phyloP scores from a whole-genome alignment of 1,284 basidiomycete species.

The Microstroma glucosiphilum region DNA sequence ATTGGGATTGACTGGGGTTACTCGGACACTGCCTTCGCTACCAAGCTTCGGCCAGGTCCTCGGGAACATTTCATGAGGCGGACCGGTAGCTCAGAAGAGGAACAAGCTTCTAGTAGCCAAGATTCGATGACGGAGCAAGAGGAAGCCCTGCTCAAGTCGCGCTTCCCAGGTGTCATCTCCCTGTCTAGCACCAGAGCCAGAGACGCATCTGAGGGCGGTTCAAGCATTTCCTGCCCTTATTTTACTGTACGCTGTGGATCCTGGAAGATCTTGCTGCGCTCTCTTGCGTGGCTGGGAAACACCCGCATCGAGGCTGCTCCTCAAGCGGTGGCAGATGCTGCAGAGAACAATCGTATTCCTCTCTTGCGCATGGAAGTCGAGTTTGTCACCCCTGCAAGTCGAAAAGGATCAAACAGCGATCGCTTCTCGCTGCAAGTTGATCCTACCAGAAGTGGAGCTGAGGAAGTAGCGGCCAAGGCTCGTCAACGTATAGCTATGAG shows the following conservation, averaged over 20 bases:
- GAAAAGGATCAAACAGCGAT: background rate
- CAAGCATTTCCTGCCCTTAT: background rate
- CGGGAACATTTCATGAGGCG: conserved; percentile 5
- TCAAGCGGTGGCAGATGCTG: conserved; percentile 24
- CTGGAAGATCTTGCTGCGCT: conserved; percentile 35
- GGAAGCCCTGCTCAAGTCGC: conserved; percentile 10
- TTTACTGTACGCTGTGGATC: conserved; percentile 6
- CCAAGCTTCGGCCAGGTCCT: conserved; percentile 17
- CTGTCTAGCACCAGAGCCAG: conserved; percentile 11
- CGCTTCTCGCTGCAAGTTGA: conserved; percentile 14
- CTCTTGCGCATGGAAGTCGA: conserved; percentile 24
- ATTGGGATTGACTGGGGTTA: conserved; percentile 34
- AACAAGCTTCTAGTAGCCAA: background rate
- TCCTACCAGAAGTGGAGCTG: conserved; percentile 19
- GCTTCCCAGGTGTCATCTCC: conserved; percentile 24
- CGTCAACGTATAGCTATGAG: conserved; percentile 4
- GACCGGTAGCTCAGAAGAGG: too few relatives aligned
- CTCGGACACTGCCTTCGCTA: conserved; percentile 23
- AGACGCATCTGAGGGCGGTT: background rate
- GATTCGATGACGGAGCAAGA: background rate
- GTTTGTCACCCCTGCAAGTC: conserved; percentile 29
- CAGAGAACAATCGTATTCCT: background rate
- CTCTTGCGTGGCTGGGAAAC: conserved; percentile 40
- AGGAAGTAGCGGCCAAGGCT: conserved; percentile 14
- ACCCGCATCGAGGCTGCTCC: conserved; percentile 29